phyloP scores from a whole-genome alignment of 129 eudicot species.

The Flaveria robusta region DNA sequence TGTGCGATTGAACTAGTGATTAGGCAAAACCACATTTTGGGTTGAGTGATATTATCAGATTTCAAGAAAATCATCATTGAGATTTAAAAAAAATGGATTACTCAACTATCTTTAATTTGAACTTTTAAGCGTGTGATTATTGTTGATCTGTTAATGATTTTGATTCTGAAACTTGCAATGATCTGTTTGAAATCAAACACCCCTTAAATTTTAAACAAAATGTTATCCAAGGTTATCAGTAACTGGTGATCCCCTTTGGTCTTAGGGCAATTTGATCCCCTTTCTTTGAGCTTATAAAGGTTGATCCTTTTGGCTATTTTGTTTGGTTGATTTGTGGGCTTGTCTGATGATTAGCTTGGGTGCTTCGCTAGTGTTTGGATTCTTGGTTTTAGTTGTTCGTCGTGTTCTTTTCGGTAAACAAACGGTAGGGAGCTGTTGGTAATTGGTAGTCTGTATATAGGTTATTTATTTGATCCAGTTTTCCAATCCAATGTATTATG shows the following conservation, averaged over 20 bases:
- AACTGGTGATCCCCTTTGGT: background rate
- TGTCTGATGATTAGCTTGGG: background rate
- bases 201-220: constrained; percentile 1
- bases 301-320: background rate
- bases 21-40: background rate
- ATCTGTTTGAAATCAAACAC: too few species aligned
- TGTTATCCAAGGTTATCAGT: background rate
- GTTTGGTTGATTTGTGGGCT: background rate
- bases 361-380: background rate
- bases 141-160: background rate
- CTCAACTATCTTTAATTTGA: background rate
- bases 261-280: background rate
- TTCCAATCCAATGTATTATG: background rate
- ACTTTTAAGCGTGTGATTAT: background rate
- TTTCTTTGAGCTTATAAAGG: background rate
- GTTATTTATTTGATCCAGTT: background rate
- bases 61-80: background rate
- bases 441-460: background rate
- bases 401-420: background rate
- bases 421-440: background rate
- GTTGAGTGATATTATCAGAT: too few species aligned
- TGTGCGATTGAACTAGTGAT: background rate
- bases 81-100: background rate
- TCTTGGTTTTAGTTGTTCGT: background rate
- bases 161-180: too few species aligned